These are phyloP conservation scores for Scutellaria minor DNA, from an alignment of 257 asterid genomes.

Conservation along the genomic window DNA sequence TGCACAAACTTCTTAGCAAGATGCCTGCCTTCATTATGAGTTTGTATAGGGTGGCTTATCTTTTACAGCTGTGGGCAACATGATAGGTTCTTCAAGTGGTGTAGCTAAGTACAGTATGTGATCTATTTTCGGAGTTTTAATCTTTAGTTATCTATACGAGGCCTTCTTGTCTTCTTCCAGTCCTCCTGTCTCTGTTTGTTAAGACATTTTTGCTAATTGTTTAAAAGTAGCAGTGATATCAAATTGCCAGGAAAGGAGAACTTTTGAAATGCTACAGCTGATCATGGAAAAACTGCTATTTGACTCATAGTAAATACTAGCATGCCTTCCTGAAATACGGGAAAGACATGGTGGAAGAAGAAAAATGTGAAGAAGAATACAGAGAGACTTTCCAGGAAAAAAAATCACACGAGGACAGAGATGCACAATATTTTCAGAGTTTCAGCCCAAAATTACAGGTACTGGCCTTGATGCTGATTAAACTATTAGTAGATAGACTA, in stretches of 20 bases:
- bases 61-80: background rate
- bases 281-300: slow-evolving; percentile 3
- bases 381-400: slow-evolving; percentile 11
- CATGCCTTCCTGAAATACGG: slow-evolving; percentile 15
- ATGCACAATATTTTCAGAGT: slow-evolving; percentile 45
- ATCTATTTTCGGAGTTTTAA: background rate
- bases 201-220: background rate
- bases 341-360: background rate
- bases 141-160: slow-evolving; percentile 8
- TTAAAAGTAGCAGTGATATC: slow-evolving; percentile 16
- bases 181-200: background rate
- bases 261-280: slow-evolving; percentile 1
- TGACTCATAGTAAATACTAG: slow-evolving; percentile 2
- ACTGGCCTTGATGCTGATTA: slow-evolving; percentile 69
- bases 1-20: background rate
- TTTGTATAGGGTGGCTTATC: slow-evolving; percentile 2
- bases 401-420: background rate
- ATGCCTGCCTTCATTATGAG: slow-evolving; percentile 1
- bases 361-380: slow-evolving; percentile 18
- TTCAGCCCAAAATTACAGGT: slow-evolving; percentile 71
- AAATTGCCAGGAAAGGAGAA: slow-evolving; percentile 13
- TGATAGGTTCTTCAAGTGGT: background rate
- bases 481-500: slow-evolving; percentile 68
- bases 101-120: background rate
- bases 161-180: background rate